Conservation (phyloP, 192 early-diverging fungal species). For the Allomyces macrogynus region DNA sequence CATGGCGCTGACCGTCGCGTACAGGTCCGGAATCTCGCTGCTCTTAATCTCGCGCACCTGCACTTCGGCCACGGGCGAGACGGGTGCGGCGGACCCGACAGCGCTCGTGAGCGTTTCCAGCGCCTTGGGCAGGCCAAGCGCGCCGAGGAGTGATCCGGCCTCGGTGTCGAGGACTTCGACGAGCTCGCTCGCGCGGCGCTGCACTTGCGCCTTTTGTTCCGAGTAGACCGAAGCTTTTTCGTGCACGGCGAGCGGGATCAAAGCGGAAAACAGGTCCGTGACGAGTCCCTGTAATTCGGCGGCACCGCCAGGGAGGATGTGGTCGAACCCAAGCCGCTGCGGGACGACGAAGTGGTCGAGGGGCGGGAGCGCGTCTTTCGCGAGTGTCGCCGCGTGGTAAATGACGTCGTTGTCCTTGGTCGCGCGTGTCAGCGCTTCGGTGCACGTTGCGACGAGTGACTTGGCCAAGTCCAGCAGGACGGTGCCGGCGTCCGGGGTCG, state of each 20-base stretch:
- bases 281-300: constrained; percentile 68
- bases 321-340: constrained; percentile 54
- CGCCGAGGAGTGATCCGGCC: constrained; percentile 56
- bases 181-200: constrained; percentile 56
- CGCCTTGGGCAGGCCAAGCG: constrained; percentile 63
- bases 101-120: constrained; percentile 56
- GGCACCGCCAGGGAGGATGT: constrained; percentile 48
- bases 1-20: too few species aligned
- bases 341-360: constrained; percentile 49
- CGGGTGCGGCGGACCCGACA: not conserved
- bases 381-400: constrained; percentile 74
- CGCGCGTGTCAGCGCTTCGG: constrained; percentile 44
- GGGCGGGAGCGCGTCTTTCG: constrained; percentile 49
- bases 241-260: constrained; percentile 86
- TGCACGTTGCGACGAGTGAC: constrained; percentile 33
- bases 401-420: constrained; percentile 89
- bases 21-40: too few species aligned
- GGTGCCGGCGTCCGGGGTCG: constrained; percentile 35
- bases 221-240: constrained; percentile 84
- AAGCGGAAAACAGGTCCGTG: constrained; percentile 71
- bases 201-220: constrained; percentile 85
- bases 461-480: constrained; percentile 58
- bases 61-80: too few species aligned
- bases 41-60: too few species aligned
- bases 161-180: constrained; percentile 69